phyloP scores from a whole-genome alignment of 1,284 basidiomycete genomes.

The Grifola frondosa region DNA sequence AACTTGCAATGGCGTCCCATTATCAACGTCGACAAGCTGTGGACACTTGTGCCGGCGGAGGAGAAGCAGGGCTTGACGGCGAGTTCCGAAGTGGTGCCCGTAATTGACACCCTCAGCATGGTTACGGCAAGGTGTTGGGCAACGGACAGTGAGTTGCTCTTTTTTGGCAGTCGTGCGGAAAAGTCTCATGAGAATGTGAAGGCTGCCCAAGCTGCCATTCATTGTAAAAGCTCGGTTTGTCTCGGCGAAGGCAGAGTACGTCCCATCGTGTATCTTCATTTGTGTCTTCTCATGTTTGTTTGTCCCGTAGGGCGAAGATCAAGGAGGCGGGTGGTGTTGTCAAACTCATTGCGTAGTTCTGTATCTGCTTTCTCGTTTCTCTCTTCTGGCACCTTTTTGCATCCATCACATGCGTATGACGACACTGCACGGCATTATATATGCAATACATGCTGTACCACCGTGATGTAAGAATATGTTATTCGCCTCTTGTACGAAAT shows the following conservation, averaged over 20 bases:
- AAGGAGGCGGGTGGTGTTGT: conserved; percentile 95
- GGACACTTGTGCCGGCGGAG: conserved; percentile 75
- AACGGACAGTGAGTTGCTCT: conserved; percentile 69
- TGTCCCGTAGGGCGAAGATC: conserved; percentile 64
- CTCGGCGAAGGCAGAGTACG: conserved; percentile 85
- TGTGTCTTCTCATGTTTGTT: conserved; percentile 5
- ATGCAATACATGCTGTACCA: conserved; percentile 31
- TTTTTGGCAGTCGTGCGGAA: neutral
- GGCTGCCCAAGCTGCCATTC: conserved; percentile 81
- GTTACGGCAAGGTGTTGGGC: conserved; percentile 91
- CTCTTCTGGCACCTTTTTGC: conserved; percentile 17
- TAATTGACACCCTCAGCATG: conserved; percentile 87
- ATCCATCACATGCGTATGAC: conserved; percentile 34
- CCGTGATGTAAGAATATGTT: neutral
- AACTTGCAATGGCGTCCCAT: conserved; percentile 90
- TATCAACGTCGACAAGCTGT: conserved; percentile 97
- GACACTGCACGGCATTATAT: conserved; percentile 27
- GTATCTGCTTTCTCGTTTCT: conserved; percentile 26
- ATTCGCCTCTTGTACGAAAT: no score
- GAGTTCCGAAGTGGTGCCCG: conserved; percentile 79
- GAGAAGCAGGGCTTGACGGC: conserved; percentile 74
- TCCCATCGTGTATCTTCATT: conserved; percentile 21
- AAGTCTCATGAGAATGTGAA: conserved; percentile 29
- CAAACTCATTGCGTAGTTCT: conserved; percentile 79
- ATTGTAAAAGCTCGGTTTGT: conserved; percentile 97